Conservation (phyloP, 148 eudicot species). For the Rhododendron kiyosumense region DNA sequence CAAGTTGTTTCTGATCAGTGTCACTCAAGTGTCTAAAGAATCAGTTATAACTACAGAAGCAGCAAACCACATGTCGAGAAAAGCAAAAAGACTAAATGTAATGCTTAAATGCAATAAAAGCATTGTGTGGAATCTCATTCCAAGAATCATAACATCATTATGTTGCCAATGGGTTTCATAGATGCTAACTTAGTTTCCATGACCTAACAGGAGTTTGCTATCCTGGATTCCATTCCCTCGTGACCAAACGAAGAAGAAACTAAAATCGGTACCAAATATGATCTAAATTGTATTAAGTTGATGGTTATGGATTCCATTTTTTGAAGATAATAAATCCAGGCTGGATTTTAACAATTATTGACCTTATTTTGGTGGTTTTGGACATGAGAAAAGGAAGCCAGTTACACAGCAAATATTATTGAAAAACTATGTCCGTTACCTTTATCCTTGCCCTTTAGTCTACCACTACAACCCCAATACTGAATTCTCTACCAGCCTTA, state of each 20-base stretch:
- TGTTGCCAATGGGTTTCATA: background rate
- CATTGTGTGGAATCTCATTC: background rate
- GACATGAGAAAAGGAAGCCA: background rate
- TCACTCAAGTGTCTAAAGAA: background rate
- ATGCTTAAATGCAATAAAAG: background rate
- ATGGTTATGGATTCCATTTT: background rate
- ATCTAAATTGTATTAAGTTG: background rate
- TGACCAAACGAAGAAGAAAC: background rate
- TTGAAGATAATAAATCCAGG: background rate
- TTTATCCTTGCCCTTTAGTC: background rate
- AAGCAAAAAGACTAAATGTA: background rate
- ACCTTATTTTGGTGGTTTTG: background rate
- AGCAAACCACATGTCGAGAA: background rate
- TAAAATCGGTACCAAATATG: background rate
- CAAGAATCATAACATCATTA: background rate
- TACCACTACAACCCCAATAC: background rate
- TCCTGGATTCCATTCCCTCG: background rate
- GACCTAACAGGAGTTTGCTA: background rate
- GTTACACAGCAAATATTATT: background rate
- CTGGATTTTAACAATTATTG: background rate
- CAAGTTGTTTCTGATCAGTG: constrained; percentile 1
- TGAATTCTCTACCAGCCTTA: background rate
- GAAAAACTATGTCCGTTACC: background rate
- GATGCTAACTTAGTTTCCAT: background rate
- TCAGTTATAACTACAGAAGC: background rate